phyloP scores from a whole-genome alignment of 73 alveolate species.

The Paramecium pentaurelia region DNA sequence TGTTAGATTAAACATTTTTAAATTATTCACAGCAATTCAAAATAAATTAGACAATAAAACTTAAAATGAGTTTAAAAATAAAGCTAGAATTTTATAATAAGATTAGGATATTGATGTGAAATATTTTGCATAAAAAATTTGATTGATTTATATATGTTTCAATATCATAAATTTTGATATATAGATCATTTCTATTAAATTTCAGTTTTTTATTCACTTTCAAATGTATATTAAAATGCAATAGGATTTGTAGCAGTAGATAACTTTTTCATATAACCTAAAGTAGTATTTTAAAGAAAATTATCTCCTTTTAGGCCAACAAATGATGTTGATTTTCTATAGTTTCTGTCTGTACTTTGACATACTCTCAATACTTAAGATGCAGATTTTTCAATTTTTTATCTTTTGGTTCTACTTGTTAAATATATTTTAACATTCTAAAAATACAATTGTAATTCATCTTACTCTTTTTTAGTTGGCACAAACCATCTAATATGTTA shows the following conservation, averaged over 20 bases:
- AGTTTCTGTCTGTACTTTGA: conserved; percentile 19
- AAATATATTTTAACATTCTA: conserved; percentile 36
- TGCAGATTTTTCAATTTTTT: conserved; percentile 8
- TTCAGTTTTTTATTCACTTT: conserved; percentile 1
- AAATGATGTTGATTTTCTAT: conserved; percentile 24
- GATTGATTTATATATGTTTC: neutral
- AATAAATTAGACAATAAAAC: conserved; percentile 25
- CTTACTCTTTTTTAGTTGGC: neutral
- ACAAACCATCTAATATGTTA: neutral
- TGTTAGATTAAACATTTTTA: conserved; percentile 44
- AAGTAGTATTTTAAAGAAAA: neutral
- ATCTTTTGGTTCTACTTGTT: conserved; percentile 40
- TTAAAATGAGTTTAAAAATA: conserved; percentile 7
- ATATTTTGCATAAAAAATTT: neutral
- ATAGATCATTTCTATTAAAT: neutral
- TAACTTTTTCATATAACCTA: conserved; percentile 35
- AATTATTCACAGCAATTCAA: conserved; percentile 28
- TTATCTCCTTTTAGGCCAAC: neutral
- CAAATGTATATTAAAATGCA: conserved; percentile 40
- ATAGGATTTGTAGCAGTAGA: conserved; percentile 41
- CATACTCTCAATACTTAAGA: neutral
- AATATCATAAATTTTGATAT: neutral
- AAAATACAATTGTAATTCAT: conserved; percentile 4
- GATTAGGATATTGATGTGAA: conserved; percentile 35
- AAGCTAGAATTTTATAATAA: neutral